Conservation (phyloP, 495 filamentous ascomycete species). For the Paragyromitra xinjiangensis region DNA sequence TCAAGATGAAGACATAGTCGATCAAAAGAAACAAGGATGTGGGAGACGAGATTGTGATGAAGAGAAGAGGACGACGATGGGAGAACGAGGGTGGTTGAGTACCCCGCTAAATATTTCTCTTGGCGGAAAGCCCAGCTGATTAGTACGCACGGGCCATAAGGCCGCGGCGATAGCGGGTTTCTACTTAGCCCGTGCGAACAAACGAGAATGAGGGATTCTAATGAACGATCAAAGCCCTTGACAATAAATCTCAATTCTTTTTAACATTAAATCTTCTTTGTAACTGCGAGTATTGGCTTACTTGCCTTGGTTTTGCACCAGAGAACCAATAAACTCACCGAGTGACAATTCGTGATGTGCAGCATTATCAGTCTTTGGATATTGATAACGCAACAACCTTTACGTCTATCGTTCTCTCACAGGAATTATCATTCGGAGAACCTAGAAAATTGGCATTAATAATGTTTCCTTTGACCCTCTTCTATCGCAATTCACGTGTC, state of each 20-base stretch:
- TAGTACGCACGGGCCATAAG: neutral
- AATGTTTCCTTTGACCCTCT: neutral
- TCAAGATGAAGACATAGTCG: neutral
- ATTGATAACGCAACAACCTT: neutral
- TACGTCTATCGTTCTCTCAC: neutral
- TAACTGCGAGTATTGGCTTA: neutral
- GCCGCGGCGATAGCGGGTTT: no score
- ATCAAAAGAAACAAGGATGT: neutral
- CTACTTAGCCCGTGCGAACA: no score
- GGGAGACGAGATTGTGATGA: neutral
- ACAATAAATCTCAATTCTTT: no score
- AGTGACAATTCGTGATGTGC: slow-evolving; percentile 14
- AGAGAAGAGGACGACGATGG: neutral
- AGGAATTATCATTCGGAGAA: neutral
- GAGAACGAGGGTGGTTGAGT: neutral
- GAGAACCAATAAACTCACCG: neutral
- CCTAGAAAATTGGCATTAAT: neutral
- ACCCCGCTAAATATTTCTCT: neutral
- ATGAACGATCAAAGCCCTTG: no score
- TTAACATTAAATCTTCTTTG: neutral
- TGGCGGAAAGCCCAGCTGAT: neutral
- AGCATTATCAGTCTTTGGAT: neutral
- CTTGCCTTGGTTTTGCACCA: neutral
- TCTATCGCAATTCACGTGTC: neutral
- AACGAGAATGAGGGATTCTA: no score